Base-by-base conservation (phyloP, 805 yeast genomes). In the Wickerhamiella domercqiae region DNA sequence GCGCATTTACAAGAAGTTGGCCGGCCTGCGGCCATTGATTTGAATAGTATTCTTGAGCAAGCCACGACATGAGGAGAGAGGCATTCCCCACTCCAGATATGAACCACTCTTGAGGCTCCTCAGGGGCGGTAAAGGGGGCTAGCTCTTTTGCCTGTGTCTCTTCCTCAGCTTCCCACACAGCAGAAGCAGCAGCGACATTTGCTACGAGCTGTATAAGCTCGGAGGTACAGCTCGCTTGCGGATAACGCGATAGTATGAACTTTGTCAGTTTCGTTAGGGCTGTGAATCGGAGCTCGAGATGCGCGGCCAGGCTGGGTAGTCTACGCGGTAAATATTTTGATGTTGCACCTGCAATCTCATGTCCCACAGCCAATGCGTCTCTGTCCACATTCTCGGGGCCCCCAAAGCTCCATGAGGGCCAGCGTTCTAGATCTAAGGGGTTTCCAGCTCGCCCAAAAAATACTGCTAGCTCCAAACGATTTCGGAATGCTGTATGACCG, bases 381-480 rank as follows among this genome's bases (percentile, higher is more conserved):
- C 53, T 49, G 26, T 46, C 39, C n/a, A 56, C 67, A 50, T 55
- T 62, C 44, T 34, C 15, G 15, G 40, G 43, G 3, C 41, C 40
- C 2, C 16, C 4, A 9, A 28, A 32, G 15, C 33, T 38, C 29
- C 21, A 39, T 3, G 29, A 5, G 4, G 44, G 24, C 48, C 48
- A 44, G 15, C 22, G 39, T 11, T 32, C 26, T 16, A 74, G 70
- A 18, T 64, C 63, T 15, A 74, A 52, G 5, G 76, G 75, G 40
- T 63, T 70, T 7, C 34, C 37, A 4, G 57, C 46, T 7, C 53
- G 57, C 2, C 72, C 67, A 44, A 71, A 79, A 48, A 75, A 78
- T 1, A 86, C 71, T 0, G 86, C 94, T 56, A 86, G 96, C 46
- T 78, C 90, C 17, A 87, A 70, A 47, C 76, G 86, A n/a, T n/a